Conservation (phyloP, 208 protist species). For the Wallacemonas sp. region DNA sequence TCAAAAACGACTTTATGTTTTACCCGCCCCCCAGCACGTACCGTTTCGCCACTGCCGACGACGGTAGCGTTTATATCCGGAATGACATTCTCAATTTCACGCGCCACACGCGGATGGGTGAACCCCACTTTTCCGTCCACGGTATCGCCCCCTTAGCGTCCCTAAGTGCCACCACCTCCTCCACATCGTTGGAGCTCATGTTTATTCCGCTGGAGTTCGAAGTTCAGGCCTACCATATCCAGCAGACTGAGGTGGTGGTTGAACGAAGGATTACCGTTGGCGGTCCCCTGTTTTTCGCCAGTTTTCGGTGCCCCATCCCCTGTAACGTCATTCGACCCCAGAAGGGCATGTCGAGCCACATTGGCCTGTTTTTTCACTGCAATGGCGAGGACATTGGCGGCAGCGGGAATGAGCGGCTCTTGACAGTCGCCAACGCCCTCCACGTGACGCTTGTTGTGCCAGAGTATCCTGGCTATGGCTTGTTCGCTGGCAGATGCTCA, state of each 20-base stretch:
- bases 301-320: constrained; percentile 35
- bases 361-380: constrained; percentile 48
- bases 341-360: constrained; percentile 48
- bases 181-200: constrained; percentile 32
- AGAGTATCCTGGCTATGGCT: constrained; percentile 48
- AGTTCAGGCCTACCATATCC: constrained; percentile 37
- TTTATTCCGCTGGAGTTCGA: constrained; percentile 41
- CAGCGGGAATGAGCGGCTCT: constrained; percentile 27
- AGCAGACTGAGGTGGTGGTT: constrained; percentile 31
- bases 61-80: constrained; percentile 20
- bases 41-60: constrained; percentile 25
- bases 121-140: background rate
- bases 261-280: constrained; percentile 26
- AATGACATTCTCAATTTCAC: constrained; percentile 17
- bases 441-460: constrained; percentile 47
- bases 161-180: background rate
- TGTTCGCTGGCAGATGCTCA: constrained; percentile 29
- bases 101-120: background rate
- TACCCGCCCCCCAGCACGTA: constrained; percentile 46
- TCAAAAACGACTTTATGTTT: constrained; percentile 60
- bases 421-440: constrained; percentile 41
- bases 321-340: constrained; percentile 45
- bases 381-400: constrained; percentile 54
- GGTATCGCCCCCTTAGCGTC: constrained; percentile 4
- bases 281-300: constrained; percentile 12